Conservation (phyloP, 2,329 filamentous ascomycete genomes). For the Trichoderma lentiforme region DNA sequence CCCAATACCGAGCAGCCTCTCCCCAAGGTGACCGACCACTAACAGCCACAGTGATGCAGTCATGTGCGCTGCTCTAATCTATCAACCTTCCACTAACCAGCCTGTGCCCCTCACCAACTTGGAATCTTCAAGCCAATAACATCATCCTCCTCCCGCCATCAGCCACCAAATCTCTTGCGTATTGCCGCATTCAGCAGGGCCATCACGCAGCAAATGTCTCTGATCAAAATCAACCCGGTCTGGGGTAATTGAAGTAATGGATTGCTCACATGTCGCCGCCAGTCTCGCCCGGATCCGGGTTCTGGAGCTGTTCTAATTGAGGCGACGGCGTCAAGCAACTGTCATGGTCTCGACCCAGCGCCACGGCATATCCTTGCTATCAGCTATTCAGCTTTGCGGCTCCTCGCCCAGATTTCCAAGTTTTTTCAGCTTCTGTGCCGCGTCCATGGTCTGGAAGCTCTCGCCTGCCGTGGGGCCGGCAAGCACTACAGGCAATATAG, state of each 20-base stretch:
- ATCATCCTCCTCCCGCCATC: not conserved
- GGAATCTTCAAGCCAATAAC: not conserved
- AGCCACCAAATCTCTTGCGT: not conserved
- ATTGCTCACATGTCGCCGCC: not conserved
- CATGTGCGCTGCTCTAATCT: not conserved
- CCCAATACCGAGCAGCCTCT: not conserved
- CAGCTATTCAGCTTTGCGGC: not conserved
- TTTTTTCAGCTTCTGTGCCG: not conserved
- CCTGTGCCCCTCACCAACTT: not conserved
- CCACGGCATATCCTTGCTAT: not conserved
- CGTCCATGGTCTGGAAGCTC: not conserved
- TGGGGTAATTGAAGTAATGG: not conserved
- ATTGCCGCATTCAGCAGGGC: not conserved
- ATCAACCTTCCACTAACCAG: not conserved
- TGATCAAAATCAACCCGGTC: not conserved
- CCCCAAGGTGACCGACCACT: not conserved
- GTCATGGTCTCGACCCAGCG: not conserved
- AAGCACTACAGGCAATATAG: not conserved
- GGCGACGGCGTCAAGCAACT: not conserved
- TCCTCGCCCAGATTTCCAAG: not conserved
- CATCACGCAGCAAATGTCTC: slow-evolving; percentile 6
- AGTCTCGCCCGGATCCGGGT: not conserved
- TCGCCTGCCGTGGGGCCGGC: not conserved
- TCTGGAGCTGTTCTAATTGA: not conserved
- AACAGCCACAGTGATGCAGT: not conserved